Conservation (phyloP, 1,284 basidiomycete species). For the Laetiporus sulphureus region DNA sequence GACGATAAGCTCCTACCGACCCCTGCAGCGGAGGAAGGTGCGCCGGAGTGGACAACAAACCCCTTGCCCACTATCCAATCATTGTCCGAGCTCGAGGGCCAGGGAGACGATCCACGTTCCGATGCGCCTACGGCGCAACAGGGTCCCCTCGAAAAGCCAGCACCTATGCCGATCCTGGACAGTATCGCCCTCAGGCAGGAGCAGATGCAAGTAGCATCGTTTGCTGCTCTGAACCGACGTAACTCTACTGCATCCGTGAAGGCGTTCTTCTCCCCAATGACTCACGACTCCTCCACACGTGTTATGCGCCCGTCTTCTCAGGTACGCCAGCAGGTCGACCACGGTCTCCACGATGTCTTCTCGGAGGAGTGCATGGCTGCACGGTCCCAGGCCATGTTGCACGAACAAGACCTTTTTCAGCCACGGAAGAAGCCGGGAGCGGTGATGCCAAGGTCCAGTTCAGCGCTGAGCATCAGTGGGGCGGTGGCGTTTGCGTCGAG, state of each 20-base stretch:
- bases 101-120: conserved; percentile 7
- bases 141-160: conserved; percentile 9
- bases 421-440: conserved; percentile 32
- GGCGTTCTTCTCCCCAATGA: conserved; percentile 41
- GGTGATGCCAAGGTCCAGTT: conserved; percentile 23
- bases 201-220: conserved; percentile 11
- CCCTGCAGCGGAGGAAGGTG: conserved; percentile 9
- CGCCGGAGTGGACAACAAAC: conserved; percentile 8
- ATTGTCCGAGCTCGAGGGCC: conserved; percentile 45
- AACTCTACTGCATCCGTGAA: conserved; percentile 55
- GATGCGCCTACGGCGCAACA: background rate
- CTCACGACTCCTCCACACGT: conserved; percentile 43
- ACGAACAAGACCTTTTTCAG: conserved; percentile 59
- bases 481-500: conserved; percentile 44
- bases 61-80: conserved; percentile 53
- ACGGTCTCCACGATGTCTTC: conserved; percentile 61
- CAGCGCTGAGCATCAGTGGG: conserved; percentile 39
- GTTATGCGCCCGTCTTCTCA: conserved; percentile 63
- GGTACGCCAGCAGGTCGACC: conserved; percentile 63
- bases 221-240: conserved; percentile 37
- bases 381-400: conserved; percentile 50
- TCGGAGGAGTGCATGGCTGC: conserved; percentile 57
- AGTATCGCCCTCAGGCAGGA: conserved; percentile 16
- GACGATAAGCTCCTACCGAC: conserved; percentile 17
- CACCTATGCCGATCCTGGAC: conserved; percentile 20